Base-by-base conservation (phyloP, 805 yeast species). In the Candida dendrica region DNA sequence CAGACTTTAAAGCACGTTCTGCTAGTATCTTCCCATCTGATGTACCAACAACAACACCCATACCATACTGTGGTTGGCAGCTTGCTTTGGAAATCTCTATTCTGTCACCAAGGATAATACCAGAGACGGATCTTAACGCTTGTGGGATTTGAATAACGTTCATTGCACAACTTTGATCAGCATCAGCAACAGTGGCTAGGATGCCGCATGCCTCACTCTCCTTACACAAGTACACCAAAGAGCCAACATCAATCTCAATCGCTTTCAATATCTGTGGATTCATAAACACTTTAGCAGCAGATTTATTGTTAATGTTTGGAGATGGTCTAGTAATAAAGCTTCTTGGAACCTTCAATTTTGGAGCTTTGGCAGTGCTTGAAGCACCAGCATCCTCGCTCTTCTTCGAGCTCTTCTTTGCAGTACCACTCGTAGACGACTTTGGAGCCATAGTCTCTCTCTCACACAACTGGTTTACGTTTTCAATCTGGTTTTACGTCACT, bases 71-170 rank as follows among this genome's bases (percentile, higher is more conserved):
- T 3, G 89, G 87, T 43, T 77, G 84, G 3, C 58, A 50, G 5
- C 60, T 39, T 18, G 66, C 64, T 49, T 72, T 80, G 11, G 56
- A 53, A 0, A 91, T 48, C 24, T 64, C 64, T 17, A 77, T 47
- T 36, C 80, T 56, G 42, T 77, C 81, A 36, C 84, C 84, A 6
- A 74, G 58, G 4, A 72, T 45, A 1, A 72, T 47, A 34, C 68
- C 72, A 11, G 69, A 64, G 2, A 71, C 61, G 6, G 62, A 50
- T 47, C 81, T 58, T 32, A 74, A 44, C 1, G 74, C 49, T 30
- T 73, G 53, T 29, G 80, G 76, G 13, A 82, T 66, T 43, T 75
- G 64, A 9, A 78, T 58, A 13, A 77, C 69, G 42, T 68, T 63
- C 16, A 45, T 41, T 1, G 65, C 61, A 34, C 56, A 56, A 8